Percentiles rank a stretch among this genome's conserved stretches.
These are phyloP conservation scores for Penicillium tannophilum DNA, from an alignment of 495 filamentous ascomycete genomes.

Conservation along the genomic window DNA sequence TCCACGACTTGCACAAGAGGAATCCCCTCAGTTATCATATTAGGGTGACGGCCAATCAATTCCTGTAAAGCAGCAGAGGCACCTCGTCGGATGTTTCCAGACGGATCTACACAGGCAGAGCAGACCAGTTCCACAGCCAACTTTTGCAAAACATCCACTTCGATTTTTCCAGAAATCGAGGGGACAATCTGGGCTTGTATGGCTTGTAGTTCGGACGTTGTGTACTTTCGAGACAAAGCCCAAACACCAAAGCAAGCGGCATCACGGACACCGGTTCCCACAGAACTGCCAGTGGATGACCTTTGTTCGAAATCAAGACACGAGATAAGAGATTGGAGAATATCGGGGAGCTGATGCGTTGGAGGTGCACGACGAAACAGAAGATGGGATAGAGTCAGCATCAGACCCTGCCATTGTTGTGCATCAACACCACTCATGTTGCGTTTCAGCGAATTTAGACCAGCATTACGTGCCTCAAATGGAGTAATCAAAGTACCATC, in stretches of 20 bases:
- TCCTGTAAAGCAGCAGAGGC: slow-evolving; percentile 94
- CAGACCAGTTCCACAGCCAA: slow-evolving; percentile 78
- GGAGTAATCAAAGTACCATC: slow-evolving; percentile 41
- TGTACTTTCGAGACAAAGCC: slow-evolving; percentile 86
- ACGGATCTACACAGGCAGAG: slow-evolving; percentile 82
- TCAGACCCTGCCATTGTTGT: slow-evolving; percentile 87
- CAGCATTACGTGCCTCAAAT: slow-evolving; percentile 36
- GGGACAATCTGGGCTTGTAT: slow-evolving; percentile 49
- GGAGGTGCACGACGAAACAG: slow-evolving; percentile 78
- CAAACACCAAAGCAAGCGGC: slow-evolving; percentile 95
- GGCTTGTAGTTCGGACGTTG: slow-evolving; percentile 71
- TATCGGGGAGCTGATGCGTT: slow-evolving; percentile 62
- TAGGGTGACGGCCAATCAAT: slow-evolving; percentile 87
- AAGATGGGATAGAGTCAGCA: slow-evolving; percentile 82
- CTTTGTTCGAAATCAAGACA: slow-evolving; percentile 86
- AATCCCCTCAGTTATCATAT: slow-evolving; percentile 79
- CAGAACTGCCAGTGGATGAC: slow-evolving; percentile 72
- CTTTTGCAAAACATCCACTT: slow-evolving; percentile 63
- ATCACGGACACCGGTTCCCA: slow-evolving; percentile 94
- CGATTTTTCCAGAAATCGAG: slow-evolving; percentile 25
- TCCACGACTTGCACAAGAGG: slow-evolving; percentile 84
- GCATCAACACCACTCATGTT: slow-evolving; percentile 75
- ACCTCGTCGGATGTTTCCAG: slow-evolving; percentile 89
- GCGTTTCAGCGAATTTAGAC: slow-evolving; percentile 42
- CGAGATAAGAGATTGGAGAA: slow-evolving; percentile 69